Base-by-base conservation (phyloP, 2,329 filamentous ascomycete genomes). In the Colletotrichum euphorbiae region DNA sequence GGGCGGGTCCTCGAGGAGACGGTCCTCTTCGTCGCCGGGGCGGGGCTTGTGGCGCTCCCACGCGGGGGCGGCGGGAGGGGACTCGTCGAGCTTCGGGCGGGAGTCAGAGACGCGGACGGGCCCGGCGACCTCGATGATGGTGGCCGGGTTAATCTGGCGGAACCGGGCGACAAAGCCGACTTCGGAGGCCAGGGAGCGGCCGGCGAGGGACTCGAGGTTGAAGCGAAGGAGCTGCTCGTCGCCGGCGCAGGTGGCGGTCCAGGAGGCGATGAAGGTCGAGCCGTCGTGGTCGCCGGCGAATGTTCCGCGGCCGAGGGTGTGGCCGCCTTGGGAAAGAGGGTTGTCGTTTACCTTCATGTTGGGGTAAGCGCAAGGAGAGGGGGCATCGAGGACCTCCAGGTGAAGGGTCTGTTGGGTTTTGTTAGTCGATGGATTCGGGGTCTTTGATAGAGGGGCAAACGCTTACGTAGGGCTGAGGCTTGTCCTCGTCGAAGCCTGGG, bases 271-370 rank as follows among this genome's bases (percentile, higher is more conserved):
- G 59, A 85, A 75, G 56, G 77, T 71, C 62, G 74, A 76, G 62
- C 79, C 80, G 31, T 79, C 72, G 33, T 79, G 75, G 45, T 40
- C 59, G 46, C 80, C 76, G 13, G 75, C 74, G 62, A 87, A 75
- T 19, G 77, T 72, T 19, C 83, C 83, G 33, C 78, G 79, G 55
- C 84, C 83, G 48, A 72, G 66, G n/a, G 80, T 80, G 62, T 77
- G 74, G 19, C 74, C 78, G 48, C 79, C 77, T 66, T 82, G 80
- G 15, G 75, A 70, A 5, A 87, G 76, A 5, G 74, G 43, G 65
- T 83, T 79, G 66, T 80, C 82, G 73, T 85, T 82, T 67, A 87
- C 73, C 17, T 79, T 81, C 65, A 86, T 76, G 70, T 83, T 83
- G 70, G 79, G 81, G 72, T 77, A 77, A 3, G 81, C 83, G 71